Evolutionary conservation across 306 rosid genomes (phyloP).

Genomic region (Herpetospermum pedunculosum): DNA sequence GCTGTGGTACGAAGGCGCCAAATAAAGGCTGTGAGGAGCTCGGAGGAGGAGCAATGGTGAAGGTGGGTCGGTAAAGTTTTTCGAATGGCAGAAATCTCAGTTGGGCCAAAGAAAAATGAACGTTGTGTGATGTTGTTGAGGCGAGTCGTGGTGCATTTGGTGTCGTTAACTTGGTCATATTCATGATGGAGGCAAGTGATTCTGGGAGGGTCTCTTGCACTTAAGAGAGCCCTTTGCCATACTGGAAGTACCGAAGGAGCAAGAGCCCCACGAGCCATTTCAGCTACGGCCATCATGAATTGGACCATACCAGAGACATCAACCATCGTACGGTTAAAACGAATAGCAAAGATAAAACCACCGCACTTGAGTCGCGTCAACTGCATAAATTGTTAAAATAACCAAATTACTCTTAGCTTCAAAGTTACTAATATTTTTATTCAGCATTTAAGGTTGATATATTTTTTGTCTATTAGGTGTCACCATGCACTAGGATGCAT

Average conservation of each 20-base stretch:
- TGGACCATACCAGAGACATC: background rate
- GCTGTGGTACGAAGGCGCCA: conserved; percentile 18
- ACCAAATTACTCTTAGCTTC: background rate
- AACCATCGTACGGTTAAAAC: conserved; percentile 15
- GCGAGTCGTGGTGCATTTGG: background rate
- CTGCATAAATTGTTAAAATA: background rate
- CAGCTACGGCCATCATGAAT: conserved; percentile 11
- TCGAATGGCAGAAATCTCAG: conserved; percentile 1
- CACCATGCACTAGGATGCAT: no score
- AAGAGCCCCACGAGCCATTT: conserved; percentile 7
- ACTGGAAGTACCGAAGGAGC: conserved; percentile 16
- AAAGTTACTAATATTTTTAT: no score
- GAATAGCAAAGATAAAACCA: conserved; percentile 18
- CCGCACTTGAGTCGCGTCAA: conserved; percentile 20
- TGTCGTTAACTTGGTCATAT: background rate
- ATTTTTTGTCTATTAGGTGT: no score
- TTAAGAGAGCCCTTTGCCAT: conserved; percentile 11
- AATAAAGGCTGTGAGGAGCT: conserved; percentile 4
- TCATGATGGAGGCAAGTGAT: conserved; percentile 10
- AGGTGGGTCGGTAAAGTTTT: background rate
- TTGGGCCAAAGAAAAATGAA: conserved; percentile 12
- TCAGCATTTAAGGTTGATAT: no score
- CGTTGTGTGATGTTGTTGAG: background rate
- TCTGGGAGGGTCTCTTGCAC: conserved; percentile 12
- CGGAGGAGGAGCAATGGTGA: background rate